These are phyloP conservation scores for Monosporozyma siamensis DNA, from an alignment of 805 yeast species.

Conservation along the genomic window DNA sequence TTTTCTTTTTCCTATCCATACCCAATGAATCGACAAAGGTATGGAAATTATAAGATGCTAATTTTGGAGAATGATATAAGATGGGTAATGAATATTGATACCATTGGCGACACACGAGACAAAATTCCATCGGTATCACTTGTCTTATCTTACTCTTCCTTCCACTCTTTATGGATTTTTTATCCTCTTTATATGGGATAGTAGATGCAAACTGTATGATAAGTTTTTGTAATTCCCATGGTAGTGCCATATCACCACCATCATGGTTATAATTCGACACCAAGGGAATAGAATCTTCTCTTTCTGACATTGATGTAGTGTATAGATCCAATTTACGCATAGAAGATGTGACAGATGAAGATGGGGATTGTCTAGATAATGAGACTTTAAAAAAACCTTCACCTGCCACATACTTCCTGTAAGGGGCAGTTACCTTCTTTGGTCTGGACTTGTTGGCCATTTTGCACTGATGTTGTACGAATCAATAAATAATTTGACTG, in stretches of 20 bases:
- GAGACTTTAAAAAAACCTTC: conserved; percentile 23
- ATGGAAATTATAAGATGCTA: conserved; percentile 59
- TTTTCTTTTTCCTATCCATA: conserved; percentile 35
- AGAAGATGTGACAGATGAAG: not conserved
- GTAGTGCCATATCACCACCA: conserved; percentile 27
- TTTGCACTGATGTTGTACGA: not conserved
- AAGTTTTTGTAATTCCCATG: conserved; percentile 40
- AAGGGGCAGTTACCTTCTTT: conserved; percentile 71
- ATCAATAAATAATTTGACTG: not conserved
- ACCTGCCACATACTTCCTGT: conserved; percentile 58
- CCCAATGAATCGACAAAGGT: conserved; percentile 63
- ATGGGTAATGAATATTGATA: conserved; percentile 52
- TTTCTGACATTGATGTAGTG: not conserved
- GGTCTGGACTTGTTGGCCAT: conserved; percentile 89
- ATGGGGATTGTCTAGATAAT: conserved; percentile 7
- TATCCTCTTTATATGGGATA: conserved; percentile 30
- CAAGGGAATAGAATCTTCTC: not conserved
- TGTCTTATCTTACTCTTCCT: not conserved
- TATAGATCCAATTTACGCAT: not conserved
- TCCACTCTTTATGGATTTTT: conserved; percentile 31
- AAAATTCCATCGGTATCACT: conserved; percentile 30
- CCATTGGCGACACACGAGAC: conserved; percentile 54
- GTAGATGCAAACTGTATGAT: conserved; percentile 23
- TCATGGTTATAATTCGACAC: not conserved
- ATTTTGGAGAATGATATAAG: conserved; percentile 53